Evolutionary conservation across 345 rosid genomes (phyloP), one percentile per base, ranked within the genome.

Genomic region (Salix suchowensis): DNA sequence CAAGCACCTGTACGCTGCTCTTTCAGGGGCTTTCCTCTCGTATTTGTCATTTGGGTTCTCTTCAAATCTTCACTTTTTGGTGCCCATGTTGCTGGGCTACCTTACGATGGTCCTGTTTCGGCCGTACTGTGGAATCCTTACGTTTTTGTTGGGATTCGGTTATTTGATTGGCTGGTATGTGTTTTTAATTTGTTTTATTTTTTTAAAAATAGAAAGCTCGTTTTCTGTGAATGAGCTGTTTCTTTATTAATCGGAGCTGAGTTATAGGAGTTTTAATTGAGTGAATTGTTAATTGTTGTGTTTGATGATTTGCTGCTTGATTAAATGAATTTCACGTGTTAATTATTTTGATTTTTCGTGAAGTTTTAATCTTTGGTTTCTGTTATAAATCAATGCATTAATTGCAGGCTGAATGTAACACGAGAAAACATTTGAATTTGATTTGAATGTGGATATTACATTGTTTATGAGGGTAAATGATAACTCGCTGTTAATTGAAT

Each of bases 151-250:
- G 19, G 94, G 96, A 15, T 91, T 95, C 14, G 94, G 89, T 70
- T 93, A 93, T 75, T 93, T 95, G 81, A 95, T 95, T 82, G 98
- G 93, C 79, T 95, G 98, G 98, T 93, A 75, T 42, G 81, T 61
- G 7, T 50, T 67, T 0, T 36, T 10, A 44, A 36, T 28, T 68
- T 9, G 52, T 4, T 50, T 58, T 28, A 46, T 37, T 48, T 67
- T 34, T 30, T 34, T 16, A 34, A 34, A 10, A 4, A 24, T 24
- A 5, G 14, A 34, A 46, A 30, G 14, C 48, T 65, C 28, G 0
- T 8, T 58, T 58, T 21, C n/a, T n/a, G 23, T 58, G 62, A 58
- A 58, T 46, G 5, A 26, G n/a, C 50, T 26, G 6, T 21, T 34
- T 32, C 21, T 21, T 37, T 5, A n/a, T 36, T 55, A 21, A 72